Conservation (phyloP, 2,329 filamentous ascomycete species). For the Botrytis hyacinthi region DNA sequence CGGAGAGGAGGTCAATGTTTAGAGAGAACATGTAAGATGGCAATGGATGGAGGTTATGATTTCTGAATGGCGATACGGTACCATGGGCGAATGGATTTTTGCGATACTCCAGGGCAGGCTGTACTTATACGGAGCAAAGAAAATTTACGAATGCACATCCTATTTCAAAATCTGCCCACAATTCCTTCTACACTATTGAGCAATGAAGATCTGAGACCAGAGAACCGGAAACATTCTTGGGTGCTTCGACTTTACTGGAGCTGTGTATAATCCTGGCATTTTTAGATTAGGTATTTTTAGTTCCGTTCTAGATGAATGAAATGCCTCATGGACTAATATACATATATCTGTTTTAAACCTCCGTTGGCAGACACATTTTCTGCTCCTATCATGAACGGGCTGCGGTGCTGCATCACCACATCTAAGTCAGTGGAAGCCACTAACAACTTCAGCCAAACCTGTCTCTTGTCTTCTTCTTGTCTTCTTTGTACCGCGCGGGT, state of each 20-base stretch:
- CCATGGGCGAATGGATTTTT: background rate
- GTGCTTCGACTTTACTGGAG: background rate
- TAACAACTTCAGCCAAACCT: background rate
- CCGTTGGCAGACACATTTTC: background rate
- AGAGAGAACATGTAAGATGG: slow-evolving; percentile 61
- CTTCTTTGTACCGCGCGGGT: background rate
- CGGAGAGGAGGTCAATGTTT: slow-evolving; percentile 68
- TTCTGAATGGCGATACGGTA: background rate
- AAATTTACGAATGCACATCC: background rate
- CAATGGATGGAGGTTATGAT: background rate
- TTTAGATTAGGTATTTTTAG: background rate
- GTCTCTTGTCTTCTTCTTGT: background rate
- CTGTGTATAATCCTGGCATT: background rate
- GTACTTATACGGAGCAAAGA: background rate
- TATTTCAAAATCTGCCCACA: background rate
- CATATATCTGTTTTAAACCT: background rate
- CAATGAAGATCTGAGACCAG: background rate
- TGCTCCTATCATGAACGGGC: background rate
- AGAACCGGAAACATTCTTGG: background rate
- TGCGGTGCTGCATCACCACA: background rate
- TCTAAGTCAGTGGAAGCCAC: background rate
- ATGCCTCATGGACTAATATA: background rate
- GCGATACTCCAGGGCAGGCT: slow-evolving; percentile 3
- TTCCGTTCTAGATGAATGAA: background rate
- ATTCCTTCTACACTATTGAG: background rate